Percentiles rank a stretch among this genome's conserved stretches.
Conservation (phyloP, 176 grass and related monocot genomes). For the Carex kokanica region DNA sequence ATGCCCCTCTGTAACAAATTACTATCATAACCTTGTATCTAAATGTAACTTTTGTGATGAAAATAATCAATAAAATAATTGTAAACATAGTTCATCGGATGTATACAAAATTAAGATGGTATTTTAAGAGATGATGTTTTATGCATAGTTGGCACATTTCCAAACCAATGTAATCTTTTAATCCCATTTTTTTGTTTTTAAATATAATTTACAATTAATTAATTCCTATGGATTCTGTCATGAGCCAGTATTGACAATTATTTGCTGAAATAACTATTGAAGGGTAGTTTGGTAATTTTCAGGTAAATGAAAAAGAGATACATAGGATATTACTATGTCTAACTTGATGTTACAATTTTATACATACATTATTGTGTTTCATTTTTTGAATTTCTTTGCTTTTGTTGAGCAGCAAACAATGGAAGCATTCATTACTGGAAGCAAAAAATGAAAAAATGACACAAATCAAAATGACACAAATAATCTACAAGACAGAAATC, state of each 20-base stretch:
- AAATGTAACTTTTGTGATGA: background rate
- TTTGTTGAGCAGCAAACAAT: slow-evolving; percentile 47
- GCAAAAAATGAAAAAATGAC: no score
- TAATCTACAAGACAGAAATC: no score
- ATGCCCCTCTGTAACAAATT: slow-evolving; percentile 20
- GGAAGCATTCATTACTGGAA: slow-evolving; percentile 63
- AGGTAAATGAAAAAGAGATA: background rate
- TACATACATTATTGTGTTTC: background rate
- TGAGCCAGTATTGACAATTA: background rate
- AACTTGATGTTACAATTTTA: background rate
- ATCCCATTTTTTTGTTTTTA: background rate
- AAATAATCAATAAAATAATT: slow-evolving; percentile 8
- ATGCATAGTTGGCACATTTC: slow-evolving; percentile 66
- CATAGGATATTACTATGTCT: background rate
- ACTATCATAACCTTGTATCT: background rate
- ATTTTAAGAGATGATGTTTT: slow-evolving; percentile 65
- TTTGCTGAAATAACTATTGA: background rate
- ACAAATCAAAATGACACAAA: no score
- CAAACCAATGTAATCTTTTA: slow-evolving; percentile 66
- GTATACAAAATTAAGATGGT: slow-evolving; percentile 67
- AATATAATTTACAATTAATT: background rate
- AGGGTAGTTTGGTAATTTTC: slow-evolving; percentile 5
- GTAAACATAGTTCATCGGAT: slow-evolving; percentile 82
- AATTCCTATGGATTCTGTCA: background rate
- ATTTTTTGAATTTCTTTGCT: background rate